These are phyloP conservation scores for Neurospora sp. DNA, from an alignment of 495 filamentous ascomycete genomes.

Conservation along the genomic window DNA sequence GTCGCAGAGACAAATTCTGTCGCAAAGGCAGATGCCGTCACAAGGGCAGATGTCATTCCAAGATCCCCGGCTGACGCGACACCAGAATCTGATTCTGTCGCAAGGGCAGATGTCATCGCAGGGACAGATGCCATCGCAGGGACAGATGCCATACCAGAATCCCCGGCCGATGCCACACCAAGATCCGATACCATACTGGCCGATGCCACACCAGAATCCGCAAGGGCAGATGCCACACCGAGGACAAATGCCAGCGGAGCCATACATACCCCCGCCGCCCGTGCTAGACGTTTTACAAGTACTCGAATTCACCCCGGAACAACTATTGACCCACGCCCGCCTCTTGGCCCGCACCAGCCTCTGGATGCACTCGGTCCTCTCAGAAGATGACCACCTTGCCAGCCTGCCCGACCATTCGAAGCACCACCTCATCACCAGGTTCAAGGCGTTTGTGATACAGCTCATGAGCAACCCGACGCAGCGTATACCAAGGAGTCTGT, in stretches of 20 bases:
- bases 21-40: neutral
- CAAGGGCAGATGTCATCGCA: neutral
- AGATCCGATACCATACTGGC: no score
- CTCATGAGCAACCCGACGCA: neutral
- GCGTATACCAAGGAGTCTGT: no score
- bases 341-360: neutral
- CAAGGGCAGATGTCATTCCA: no score
- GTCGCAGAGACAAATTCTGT: neutral
- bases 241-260: neutral
- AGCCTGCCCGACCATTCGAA: neutral
- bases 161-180: no score
- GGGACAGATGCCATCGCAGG: neutral
- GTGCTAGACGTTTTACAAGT: neutral
- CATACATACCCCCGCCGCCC: neutral
- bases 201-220: neutral
- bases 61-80: neutral
- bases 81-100: neutral
- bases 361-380: neutral
- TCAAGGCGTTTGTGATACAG: neutral
- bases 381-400: neutral
- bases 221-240: no score
- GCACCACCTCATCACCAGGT: neutral
- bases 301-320: neutral
- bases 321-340: neutral
- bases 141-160: no score